phyloP scores from a whole-genome alignment of 2,329 filamentous ascomycete species.

The Venturia aucupariae region DNA sequence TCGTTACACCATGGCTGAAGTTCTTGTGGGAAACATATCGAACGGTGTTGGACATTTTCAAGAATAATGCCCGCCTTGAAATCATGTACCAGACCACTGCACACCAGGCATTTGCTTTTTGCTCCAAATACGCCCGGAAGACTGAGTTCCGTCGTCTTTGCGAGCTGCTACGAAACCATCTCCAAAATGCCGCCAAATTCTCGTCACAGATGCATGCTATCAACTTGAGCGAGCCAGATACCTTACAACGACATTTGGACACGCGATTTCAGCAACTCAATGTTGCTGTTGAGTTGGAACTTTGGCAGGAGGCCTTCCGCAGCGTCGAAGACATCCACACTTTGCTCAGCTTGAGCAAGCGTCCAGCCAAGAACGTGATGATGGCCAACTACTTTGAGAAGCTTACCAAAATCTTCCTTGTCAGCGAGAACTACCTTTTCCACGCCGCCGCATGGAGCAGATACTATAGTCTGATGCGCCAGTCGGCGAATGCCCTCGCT shows the following conservation, averaged over 20 bases:
- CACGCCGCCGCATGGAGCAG: constrained; percentile 95
- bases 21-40: constrained; percentile 99
- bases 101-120: constrained; percentile 97
- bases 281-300: constrained; percentile 91
- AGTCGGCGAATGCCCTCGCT: constrained; percentile 75
- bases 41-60: constrained; percentile 94
- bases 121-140: constrained; percentile 95
- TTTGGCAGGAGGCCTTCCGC: constrained; percentile 99
- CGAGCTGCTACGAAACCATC: constrained; percentile 95
- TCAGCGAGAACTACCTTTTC: constrained; percentile 99
- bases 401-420: constrained; percentile 94
- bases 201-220: constrained; percentile 99
- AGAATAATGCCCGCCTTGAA: constrained; percentile 97
- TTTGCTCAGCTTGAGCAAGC: constrained; percentile 93
- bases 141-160: constrained; percentile 98
- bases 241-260: constrained; percentile 91
- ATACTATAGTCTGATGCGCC: constrained; percentile 92
- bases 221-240: constrained; percentile 96
- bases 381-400: constrained; percentile 99
- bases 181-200: constrained; percentile 98
- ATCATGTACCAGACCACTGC: constrained; percentile 97
- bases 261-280: constrained; percentile 98
- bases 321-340: constrained; percentile 99
- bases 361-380: constrained; percentile 97
- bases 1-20: constrained; percentile 98